Evolutionary conservation across 2,329 filamentous ascomycete species (phyloP).

Genomic region (Ophiosphaerella korrae): DNA sequence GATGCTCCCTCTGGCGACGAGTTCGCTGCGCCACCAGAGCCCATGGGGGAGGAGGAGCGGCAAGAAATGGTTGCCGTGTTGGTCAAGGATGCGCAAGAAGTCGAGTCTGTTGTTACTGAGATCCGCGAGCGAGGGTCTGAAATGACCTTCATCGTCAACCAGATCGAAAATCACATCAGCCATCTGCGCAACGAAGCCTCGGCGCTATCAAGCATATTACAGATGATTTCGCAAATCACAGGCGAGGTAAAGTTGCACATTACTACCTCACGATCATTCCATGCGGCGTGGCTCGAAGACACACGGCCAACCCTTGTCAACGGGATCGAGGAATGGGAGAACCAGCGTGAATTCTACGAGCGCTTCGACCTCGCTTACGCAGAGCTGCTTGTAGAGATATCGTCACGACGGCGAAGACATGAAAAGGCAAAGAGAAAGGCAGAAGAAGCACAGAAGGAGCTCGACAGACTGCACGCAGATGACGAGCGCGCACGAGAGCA

Average conservation of each 20-base stretch:
- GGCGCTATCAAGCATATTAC: slow-evolving; percentile 67
- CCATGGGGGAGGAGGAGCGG: slow-evolving; percentile 76
- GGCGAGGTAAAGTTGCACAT: slow-evolving; percentile 69
- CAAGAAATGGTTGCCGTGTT: slow-evolving; percentile 84
- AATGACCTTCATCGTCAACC: slow-evolving; percentile 74
- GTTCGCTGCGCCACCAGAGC: slow-evolving; percentile 61
- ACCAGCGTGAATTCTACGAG: slow-evolving; percentile 82
- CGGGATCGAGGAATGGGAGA: slow-evolving; percentile 72
- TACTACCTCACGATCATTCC: slow-evolving; percentile 67
- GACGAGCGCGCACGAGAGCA: slow-evolving; percentile 75
- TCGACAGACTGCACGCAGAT: slow-evolving; percentile 74
- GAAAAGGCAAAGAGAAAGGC: slow-evolving; percentile 75
- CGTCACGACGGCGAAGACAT: slow-evolving; percentile 73
- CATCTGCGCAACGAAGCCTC: slow-evolving; percentile 61
- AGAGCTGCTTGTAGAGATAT: slow-evolving; percentile 81
- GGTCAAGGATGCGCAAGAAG: slow-evolving; percentile 68
- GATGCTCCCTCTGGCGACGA: slow-evolving; percentile 38
- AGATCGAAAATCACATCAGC: slow-evolving; percentile 67
- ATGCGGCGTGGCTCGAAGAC: slow-evolving; percentile 67
- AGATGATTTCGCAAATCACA: slow-evolving; percentile 70
- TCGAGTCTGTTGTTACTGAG: slow-evolving; percentile 66
- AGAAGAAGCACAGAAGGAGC: slow-evolving; percentile 74
- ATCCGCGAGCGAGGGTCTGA: slow-evolving; percentile 76
- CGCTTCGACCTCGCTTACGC: slow-evolving; percentile 85
- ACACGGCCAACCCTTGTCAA: slow-evolving; percentile 74